phyloP scores from a whole-genome alignment of 2,329 filamentous ascomycete species.

The Coniochaeta sp. region DNA sequence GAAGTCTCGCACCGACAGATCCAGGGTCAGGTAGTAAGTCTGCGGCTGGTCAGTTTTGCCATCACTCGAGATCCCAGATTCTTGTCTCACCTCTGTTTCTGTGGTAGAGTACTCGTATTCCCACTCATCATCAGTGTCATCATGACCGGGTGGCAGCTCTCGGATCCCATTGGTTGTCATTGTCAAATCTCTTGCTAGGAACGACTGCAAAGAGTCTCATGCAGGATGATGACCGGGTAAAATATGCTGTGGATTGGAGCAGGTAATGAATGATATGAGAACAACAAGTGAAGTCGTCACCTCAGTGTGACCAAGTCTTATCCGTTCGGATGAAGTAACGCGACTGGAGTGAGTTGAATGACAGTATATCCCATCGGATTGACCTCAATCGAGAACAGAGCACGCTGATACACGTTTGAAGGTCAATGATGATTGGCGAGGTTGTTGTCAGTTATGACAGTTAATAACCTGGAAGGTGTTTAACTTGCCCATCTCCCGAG shows the following conservation, averaged over 20 bases:
- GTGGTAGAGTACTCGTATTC: conserved; percentile 60
- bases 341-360: not conserved
- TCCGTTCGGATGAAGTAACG: not conserved
- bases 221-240: not conserved
- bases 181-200: not conserved
- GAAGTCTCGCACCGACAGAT: conserved; percentile 54
- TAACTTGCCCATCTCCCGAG: too few species aligned
- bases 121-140: conserved; percentile 52
- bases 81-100: conserved; percentile 46
- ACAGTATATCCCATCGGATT: not conserved
- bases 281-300: not conserved
- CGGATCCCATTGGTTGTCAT: not conserved
- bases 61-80: not conserved
- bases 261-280: not conserved
- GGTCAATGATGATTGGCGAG: not conserved
- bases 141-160: conserved; percentile 5
- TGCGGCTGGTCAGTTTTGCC: conserved; percentile 18
- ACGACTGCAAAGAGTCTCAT: not conserved
- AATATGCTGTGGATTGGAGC: not conserved
- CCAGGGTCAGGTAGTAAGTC: conserved; percentile 58
- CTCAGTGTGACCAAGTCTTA: not conserved
- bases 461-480: not conserved
- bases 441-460: too few species aligned
- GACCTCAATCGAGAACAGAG: not conserved
- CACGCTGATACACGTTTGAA: not conserved